phyloP scores from a whole-genome alignment of 169 alveolate genomes.

The Plasmodium cynomolgi region DNA sequence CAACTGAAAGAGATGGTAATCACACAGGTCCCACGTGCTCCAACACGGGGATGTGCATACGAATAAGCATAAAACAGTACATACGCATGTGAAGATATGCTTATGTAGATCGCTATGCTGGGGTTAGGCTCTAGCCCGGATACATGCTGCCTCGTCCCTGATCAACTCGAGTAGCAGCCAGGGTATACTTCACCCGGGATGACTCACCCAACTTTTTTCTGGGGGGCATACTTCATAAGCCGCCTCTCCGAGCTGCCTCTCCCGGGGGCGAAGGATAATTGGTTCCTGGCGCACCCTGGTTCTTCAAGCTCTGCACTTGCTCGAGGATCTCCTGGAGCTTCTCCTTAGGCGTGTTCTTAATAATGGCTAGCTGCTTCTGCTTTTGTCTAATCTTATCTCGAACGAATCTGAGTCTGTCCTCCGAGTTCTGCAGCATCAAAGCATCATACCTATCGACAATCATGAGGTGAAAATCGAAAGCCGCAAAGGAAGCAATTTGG shows the following conservation, averaged over 20 bases:
- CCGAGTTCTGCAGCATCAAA: slow-evolving; percentile 81
- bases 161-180: background rate
- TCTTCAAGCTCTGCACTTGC: slow-evolving; percentile 78
- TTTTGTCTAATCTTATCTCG: slow-evolving; percentile 82
- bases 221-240: background rate
- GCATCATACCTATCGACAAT: slow-evolving; percentile 87
- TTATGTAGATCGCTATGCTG: background rate
- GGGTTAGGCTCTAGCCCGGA: background rate
- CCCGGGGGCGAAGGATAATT: slow-evolving; percentile 22
- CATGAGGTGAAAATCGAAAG: slow-evolving; percentile 84
- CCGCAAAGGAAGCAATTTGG: slow-evolving; percentile 85
- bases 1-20: background rate
- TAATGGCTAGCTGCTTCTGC: slow-evolving; percentile 82
- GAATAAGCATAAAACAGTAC: background rate
- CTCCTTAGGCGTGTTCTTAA: slow-evolving; percentile 86
- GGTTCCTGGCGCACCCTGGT: slow-evolving; percentile 18
- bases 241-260: background rate
- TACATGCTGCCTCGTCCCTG: background rate
- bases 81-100: background rate
- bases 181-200: background rate
- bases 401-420: slow-evolving; percentile 82
- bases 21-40: background rate
- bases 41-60: background rate
- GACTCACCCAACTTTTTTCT: background rate
- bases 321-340: slow-evolving; percentile 80